Percentiles rank a stretch among this genome's conserved stretches.
Conservation (phyloP, 2,329 filamentous ascomycete species). For the Aureobasidium vineae region DNA sequence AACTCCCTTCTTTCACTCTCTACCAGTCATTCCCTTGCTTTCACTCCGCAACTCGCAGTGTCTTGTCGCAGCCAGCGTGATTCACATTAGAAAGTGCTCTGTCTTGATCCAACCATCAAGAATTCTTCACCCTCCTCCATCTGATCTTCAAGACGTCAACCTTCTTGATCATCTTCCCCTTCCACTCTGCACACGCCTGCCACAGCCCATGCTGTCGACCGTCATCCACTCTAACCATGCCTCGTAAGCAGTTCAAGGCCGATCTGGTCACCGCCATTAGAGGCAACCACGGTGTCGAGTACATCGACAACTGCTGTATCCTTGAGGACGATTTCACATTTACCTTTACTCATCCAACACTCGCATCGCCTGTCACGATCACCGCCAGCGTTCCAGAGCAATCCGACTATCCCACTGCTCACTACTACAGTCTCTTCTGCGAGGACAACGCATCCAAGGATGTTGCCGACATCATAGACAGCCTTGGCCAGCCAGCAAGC, state of each 20-base stretch:
- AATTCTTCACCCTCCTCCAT: not conserved
- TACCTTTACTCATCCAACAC: slow-evolving; percentile 45
- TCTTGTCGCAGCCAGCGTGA: not conserved
- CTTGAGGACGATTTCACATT: slow-evolving; percentile 72
- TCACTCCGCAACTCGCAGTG: slow-evolving; percentile 8
- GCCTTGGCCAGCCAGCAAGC: slow-evolving; percentile 45
- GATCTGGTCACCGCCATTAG: slow-evolving; percentile 51
- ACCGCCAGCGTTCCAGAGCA: slow-evolving; percentile 47
- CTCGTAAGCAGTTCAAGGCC: slow-evolving; percentile 62
- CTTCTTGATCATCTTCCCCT: slow-evolving; percentile 17
- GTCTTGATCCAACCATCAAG: slow-evolving; percentile 10
- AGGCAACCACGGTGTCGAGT: slow-evolving; percentile 35
- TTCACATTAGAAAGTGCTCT: not conserved
- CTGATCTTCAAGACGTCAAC: slow-evolving; percentile 1
- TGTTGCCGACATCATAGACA: slow-evolving; percentile 47
- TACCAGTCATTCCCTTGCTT: not conserved
- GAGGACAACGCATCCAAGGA: slow-evolving; percentile 48
- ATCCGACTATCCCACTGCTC: slow-evolving; percentile 58
- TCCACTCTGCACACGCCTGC: not conserved
- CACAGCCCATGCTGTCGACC: not conserved
- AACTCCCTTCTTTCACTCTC: slow-evolving; percentile 3
- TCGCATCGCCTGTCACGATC: slow-evolving; percentile 20
- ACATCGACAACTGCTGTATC: slow-evolving; percentile 56
- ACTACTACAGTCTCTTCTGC: slow-evolving; percentile 59
- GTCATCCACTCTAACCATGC: slow-evolving; percentile 51